Conservation (phyloP, 1,284 basidiomycete genomes). For the Tilletia indica region DNA sequence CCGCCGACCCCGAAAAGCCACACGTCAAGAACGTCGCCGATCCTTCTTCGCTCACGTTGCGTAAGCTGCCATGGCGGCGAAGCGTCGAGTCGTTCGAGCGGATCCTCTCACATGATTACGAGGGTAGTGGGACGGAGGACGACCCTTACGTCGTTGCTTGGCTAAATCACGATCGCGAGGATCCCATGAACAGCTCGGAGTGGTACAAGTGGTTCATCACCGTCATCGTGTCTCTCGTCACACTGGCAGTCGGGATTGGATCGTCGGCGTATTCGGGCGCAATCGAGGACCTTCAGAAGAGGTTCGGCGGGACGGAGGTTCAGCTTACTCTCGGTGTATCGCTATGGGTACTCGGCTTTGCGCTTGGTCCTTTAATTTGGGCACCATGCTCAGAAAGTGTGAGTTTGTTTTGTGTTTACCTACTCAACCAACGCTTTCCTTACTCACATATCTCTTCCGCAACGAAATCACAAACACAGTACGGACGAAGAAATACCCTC, state of each 20-base stretch:
- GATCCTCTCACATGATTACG: conserved; percentile 55
- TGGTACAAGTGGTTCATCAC: conserved; percentile 40
- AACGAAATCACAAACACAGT: conserved; percentile 18
- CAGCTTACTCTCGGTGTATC: conserved; percentile 29
- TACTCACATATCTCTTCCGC: conserved; percentile 22
- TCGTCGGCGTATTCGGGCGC: conserved; percentile 70
- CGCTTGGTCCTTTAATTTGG: conserved; percentile 33
- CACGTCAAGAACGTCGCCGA: not conserved
- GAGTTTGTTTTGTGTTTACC: not conserved
- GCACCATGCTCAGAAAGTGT: conserved; percentile 32
- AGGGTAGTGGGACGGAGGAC: conserved; percentile 56
- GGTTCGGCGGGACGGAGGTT: conserved; percentile 24
- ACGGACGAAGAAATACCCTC: conserved; percentile 2
- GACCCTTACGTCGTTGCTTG: conserved; percentile 57
- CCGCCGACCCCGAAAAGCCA: not conserved
- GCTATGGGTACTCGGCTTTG: conserved; percentile 34
- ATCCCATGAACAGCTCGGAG: conserved; percentile 29
- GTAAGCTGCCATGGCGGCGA: not conserved
- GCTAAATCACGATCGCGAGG: conserved; percentile 38
- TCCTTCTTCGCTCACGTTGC: not conserved
- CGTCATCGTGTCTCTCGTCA: conserved; percentile 44
- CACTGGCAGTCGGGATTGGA: conserved; percentile 59
- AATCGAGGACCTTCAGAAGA: conserved; percentile 19
- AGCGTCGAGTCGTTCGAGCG: conserved; percentile 53
- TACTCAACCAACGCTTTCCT: conserved; percentile 23